These are phyloP conservation scores for Penicillium capsulatum DNA, from an alignment of 2,329 filamentous ascomycete genomes.

Conservation along the genomic window DNA sequence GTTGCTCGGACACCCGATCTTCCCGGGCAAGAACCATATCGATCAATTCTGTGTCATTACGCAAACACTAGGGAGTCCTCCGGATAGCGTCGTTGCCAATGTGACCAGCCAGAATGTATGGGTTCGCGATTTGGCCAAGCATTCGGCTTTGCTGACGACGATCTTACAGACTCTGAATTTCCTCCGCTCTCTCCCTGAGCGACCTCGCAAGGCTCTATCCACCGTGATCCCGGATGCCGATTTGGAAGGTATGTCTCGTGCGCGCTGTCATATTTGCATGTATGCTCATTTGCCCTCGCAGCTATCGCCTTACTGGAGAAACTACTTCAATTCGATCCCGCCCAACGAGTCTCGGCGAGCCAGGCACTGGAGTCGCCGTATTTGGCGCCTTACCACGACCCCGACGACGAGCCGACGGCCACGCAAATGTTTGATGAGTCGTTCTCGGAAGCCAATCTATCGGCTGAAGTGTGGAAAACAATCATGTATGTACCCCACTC, in stretches of 20 bases:
- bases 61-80: conserved; percentile 90
- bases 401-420: conserved; percentile 87
- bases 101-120: conserved; percentile 95
- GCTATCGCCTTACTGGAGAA: conserved; percentile 88
- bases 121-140: conserved; percentile 1
- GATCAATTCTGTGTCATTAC: conserved; percentile 99
- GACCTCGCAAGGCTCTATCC: conserved; percentile 77
- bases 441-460: conserved; percentile 93
- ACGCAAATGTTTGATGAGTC: conserved; percentile 99
- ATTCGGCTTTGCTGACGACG: neutral
- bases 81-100: conserved; percentile 94
- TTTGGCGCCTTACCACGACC: conserved; percentile 93
- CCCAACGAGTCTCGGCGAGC: conserved; percentile 81
- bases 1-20: conserved; percentile 94
- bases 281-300: conserved; percentile 32
- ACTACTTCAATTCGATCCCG: conserved; percentile 96
- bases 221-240: conserved; percentile 95
- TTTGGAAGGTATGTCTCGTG: conserved; percentile 60
- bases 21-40: conserved; percentile 97
- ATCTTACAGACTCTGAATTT: conserved; percentile 76
- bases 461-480: conserved; percentile 98
- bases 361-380: conserved; percentile 86
- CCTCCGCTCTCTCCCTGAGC: conserved; percentile 91
- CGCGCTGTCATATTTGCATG: neutral
- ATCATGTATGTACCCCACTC: conserved; percentile 72